phyloP scores from a whole-genome alignment of 805 yeast genomes.

The Saturnispora quitensis region DNA sequence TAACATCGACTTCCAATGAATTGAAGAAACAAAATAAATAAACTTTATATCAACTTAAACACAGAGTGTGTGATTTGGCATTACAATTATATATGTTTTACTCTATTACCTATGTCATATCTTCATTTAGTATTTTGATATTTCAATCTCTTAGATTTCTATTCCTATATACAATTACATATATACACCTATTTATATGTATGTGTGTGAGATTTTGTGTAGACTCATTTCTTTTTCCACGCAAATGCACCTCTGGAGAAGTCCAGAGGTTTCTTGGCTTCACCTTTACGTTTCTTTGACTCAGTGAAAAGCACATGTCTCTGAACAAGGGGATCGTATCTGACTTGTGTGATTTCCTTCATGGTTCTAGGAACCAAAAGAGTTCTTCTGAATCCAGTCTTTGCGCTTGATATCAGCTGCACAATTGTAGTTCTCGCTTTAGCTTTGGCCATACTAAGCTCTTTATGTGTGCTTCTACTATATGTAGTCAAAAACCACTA shows the following conservation, averaged over 20 bases:
- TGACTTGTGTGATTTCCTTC: slow-evolving; percentile 66
- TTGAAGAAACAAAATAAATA: background rate
- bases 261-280: slow-evolving; percentile 40
- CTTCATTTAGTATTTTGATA: too few species aligned
- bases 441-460: slow-evolving; percentile 33
- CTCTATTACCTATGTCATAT: too few species aligned
- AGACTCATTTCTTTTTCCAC: slow-evolving; percentile 26
- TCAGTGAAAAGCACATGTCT: slow-evolving; percentile 90
- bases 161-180: background rate
- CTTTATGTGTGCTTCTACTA: background rate
- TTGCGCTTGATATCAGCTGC: slow-evolving; percentile 79
- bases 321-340: slow-evolving; percentile 81
- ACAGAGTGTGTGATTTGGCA: background rate
- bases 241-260: slow-evolving; percentile 36
- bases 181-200: background rate
- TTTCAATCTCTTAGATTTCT: background rate
- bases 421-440: slow-evolving; percentile 76
- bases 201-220: background rate
- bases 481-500: too few species aligned
- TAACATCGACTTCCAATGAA: background rate
- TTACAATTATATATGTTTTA: too few species aligned
- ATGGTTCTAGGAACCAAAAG: slow-evolving; percentile 76
- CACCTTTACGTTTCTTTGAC: slow-evolving; percentile 71
- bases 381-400: slow-evolving; percentile 81
- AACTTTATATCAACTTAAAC: background rate